Conservation (phyloP, 208 protist species). For the Leishmania aethiopica region DNA sequence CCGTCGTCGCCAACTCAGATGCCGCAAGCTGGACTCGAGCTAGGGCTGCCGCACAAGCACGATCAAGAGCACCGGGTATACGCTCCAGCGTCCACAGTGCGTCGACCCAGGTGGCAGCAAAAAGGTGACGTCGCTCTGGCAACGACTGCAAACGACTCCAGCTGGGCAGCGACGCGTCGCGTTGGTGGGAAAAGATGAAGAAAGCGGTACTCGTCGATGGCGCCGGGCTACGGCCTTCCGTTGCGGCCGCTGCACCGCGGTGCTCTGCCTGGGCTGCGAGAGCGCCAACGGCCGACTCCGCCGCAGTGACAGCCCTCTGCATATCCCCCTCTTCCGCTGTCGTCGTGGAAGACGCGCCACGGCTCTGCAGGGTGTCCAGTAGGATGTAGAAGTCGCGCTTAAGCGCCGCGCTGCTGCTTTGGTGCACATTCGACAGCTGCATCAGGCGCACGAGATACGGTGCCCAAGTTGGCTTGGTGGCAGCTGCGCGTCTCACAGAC, state of each 20-base stretch:
- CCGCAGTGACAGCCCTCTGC: background rate
- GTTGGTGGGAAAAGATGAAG: slow-evolving; percentile 36
- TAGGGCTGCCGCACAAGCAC: slow-evolving; percentile 4
- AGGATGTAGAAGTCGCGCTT: slow-evolving; percentile 54
- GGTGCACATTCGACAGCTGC: slow-evolving; percentile 41
- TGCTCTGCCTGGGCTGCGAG: background rate
- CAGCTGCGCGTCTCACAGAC: slow-evolving; percentile 14
- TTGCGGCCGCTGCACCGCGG: background rate
- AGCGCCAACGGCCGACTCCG: background rate
- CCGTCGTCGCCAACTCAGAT: background rate
- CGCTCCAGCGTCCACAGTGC: slow-evolving; percentile 59
- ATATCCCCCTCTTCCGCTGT: background rate
- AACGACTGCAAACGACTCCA: slow-evolving; percentile 36
- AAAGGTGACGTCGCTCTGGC: slow-evolving; percentile 38
- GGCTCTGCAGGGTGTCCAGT: slow-evolving; percentile 31
- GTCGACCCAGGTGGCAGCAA: slow-evolving; percentile 48
- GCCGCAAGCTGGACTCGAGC: background rate
- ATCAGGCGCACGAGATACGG: slow-evolving; percentile 52
- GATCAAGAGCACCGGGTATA: slow-evolving; percentile 22
- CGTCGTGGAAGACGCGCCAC: background rate
- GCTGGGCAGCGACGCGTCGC: slow-evolving; percentile 30
- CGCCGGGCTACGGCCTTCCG: background rate
- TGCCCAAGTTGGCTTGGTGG: slow-evolving; percentile 18
- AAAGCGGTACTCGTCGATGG: background rate
- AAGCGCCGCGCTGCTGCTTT: slow-evolving; percentile 32